phyloP scores from a whole-genome alignment of 257 asterid genomes.

The Salvia hispanica region DNA sequence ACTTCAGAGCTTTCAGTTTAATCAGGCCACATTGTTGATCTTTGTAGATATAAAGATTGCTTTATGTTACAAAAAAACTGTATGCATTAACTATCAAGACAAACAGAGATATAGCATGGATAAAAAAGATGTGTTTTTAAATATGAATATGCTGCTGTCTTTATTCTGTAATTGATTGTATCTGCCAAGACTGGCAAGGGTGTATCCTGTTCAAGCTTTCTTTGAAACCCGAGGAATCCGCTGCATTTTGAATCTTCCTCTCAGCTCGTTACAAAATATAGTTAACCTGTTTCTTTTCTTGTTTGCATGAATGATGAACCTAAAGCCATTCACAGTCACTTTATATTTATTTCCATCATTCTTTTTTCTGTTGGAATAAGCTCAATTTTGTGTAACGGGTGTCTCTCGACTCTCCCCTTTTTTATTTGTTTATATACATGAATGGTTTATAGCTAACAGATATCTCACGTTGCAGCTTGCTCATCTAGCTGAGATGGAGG shows the following conservation, averaged over 20 bases:
- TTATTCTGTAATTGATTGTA: background rate
- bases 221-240: conserved; percentile 17
- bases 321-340: background rate
- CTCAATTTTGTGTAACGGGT: background rate
- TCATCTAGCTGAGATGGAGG: conserved; percentile 92
- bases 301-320: background rate
- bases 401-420: background rate
- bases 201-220: background rate
- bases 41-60: background rate
- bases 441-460: conserved; percentile 18
- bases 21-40: background rate
- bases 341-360: background rate
- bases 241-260: background rate
- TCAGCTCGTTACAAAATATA: background rate
- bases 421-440: background rate
- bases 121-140: background rate
- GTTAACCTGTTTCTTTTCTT: background rate
- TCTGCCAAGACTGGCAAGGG: background rate
- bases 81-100: background rate
- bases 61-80: background rate
- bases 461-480: conserved; percentile 65
- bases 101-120: background rate
- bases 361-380: background rate
- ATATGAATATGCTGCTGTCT: background rate
- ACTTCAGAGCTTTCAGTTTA: conserved; percentile 1